Percentiles rank a stretch among this genome's conserved stretches.
Conservation (phyloP, 352 stramenopile species). For the Phytophthora podocarpi region DNA sequence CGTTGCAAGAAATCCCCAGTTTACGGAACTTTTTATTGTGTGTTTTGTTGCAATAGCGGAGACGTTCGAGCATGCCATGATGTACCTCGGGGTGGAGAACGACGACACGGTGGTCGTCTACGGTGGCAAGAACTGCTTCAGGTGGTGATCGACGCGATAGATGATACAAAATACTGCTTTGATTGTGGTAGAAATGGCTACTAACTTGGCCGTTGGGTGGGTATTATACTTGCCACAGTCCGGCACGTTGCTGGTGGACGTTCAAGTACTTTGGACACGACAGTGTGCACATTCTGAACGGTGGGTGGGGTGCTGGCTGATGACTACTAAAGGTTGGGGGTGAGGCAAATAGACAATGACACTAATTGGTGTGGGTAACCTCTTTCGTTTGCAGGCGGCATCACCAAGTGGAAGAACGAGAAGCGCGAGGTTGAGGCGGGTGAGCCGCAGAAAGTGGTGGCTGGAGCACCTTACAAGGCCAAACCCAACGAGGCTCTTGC, state of each 20-base stretch:
- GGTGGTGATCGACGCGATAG: no score
- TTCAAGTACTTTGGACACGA: slow-evolving; percentile 91
- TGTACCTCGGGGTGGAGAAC: slow-evolving; percentile 68
- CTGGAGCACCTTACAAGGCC: slow-evolving; percentile 48
- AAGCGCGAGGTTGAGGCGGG: slow-evolving; percentile 45
- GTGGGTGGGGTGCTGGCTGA: no score
- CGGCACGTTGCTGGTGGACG: slow-evolving; percentile 87
- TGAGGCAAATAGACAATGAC: no score
- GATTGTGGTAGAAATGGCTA: no score
- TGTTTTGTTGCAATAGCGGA: slow-evolving; percentile 42
- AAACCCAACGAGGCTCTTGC: slow-evolving; percentile 53
- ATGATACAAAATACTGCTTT: neutral
- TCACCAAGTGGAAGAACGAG: slow-evolving; percentile 78
- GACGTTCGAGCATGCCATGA: slow-evolving; percentile 73
- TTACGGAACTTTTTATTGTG: no score
- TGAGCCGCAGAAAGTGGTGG: slow-evolving; percentile 31
- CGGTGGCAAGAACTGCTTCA: slow-evolving; percentile 81
- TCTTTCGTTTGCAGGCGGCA: slow-evolving; percentile 41
- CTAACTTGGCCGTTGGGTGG: no score
- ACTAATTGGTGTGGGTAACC: neutral
- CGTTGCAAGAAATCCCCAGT: no score
- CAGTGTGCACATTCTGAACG: slow-evolving; percentile 89
- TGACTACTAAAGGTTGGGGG: no score
- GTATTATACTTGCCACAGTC: slow-evolving; percentile 32
- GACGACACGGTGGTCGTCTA: slow-evolving; percentile 84